Base-by-base conservation (phyloP, 1,284 basidiomycete species). In the Ustilago vetiveriae region DNA sequence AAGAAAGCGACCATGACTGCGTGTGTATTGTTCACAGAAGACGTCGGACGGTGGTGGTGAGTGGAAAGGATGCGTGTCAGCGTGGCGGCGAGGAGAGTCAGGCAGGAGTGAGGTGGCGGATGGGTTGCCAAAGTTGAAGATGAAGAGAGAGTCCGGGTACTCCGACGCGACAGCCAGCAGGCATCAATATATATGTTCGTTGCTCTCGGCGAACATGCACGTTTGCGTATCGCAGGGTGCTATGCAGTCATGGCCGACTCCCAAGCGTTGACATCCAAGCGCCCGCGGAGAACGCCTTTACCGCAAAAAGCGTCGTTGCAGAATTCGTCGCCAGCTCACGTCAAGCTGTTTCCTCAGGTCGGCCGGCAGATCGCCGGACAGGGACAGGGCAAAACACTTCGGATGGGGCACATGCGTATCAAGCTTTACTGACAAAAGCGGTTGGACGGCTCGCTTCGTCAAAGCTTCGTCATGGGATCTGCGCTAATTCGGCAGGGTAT, bases 1-100 rank as follows among this genome's bases (percentile, higher is more conserved):
- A 57, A 7, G 48, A 70, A 49, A 37, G 60, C 60, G 16, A 70
- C 60, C 67, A 70, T 69, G 42, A 9, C 43, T 38, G 21, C 11
- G 16, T n/a, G 24, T 36, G 32, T 29, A 14, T 14, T 26, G 16
- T 17, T 6, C 9, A 13, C 6, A 23, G 16, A 35, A 35, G 19
- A 14, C 19, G n/a, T 14, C n/a, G n/a, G 23, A 22, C 16, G 38
- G 14, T 24, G 21, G 17, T 37, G 37, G 22, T 49, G 40, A 24
- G 24, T 26, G 7, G 33, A n/a, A 35, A 14, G 33, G 17, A 35
- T 6, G 16, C 33, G n/a, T n/a, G n/a, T n/a, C n/a, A n/a, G n/a
- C n/a, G n/a, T n/a, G n/a, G n/a, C n/a, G 13, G 33, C 30, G n/a
- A 22, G 17, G 21, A 41, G 17, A 23, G 48, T 10, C 38, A 26